Evolutionary conservation across 2,329 filamentous ascomycete genomes (phyloP).

Genomic region (Cladorrhinum sp.): DNA sequence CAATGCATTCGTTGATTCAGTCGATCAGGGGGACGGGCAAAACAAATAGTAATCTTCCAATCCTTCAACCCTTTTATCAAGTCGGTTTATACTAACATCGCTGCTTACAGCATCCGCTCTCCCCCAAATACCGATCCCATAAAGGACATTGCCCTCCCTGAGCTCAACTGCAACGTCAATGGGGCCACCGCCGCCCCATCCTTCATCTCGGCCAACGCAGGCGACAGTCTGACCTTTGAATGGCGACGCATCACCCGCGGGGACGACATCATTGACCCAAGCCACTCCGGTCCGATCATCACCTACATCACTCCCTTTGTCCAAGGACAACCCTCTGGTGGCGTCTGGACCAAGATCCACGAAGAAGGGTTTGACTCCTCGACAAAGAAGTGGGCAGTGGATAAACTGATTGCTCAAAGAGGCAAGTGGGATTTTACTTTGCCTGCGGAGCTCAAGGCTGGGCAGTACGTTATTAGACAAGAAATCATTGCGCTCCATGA

Average conservation of each 20-base stretch:
- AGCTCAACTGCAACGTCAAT: not conserved
- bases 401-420: not conserved
- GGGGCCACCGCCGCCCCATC: not conserved
- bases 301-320: not conserved
- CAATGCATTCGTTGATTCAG: not conserved
- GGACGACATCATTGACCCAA: not conserved
- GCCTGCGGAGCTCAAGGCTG: not conserved
- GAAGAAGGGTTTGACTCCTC: not conserved
- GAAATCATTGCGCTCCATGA: not conserved
- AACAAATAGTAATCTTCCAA: not conserved
- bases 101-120: not conserved
- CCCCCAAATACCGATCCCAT: not conserved
- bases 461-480: not conserved
- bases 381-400: not conserved
- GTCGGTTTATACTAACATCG: too few relatives aligned
- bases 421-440: not conserved
- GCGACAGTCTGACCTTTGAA: not conserved
- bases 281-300: not conserved
- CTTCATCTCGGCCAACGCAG: not conserved
- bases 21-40: not conserved
- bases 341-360: not conserved
- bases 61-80: too few relatives aligned
- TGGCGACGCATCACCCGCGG: not conserved
- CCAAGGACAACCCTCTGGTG: not conserved
- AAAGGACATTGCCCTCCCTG: not conserved